These are phyloP conservation scores for Lichtheimia corymbifera DNA, from an alignment of 371 early-diverging fungal species.

Conservation along the genomic window DNA sequence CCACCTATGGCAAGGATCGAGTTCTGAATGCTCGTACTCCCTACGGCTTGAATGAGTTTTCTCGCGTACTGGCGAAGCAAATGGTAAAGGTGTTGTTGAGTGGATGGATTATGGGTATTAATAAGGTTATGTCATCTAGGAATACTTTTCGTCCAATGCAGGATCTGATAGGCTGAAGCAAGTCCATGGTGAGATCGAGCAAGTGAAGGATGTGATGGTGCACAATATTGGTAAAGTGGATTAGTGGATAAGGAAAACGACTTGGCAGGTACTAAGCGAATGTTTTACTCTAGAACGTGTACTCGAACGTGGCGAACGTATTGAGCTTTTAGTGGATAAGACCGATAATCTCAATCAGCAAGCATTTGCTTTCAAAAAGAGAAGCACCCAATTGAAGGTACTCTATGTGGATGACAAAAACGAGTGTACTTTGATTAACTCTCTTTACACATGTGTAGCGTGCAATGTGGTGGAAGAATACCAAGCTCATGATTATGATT, in stretches of 20 bases:
- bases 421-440: neutral
- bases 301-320: slow-evolving; percentile 88
- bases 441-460: slow-evolving; percentile 41
- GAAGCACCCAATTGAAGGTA: slow-evolving; percentile 84
- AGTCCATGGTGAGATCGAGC: slow-evolving; percentile 90
- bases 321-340: slow-evolving; percentile 91
- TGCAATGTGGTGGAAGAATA: slow-evolving; percentile 94
- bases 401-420: neutral
- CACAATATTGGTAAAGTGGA: slow-evolving; percentile 77
- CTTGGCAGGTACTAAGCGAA: neutral
- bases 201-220: slow-evolving; percentile 94
- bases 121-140: slow-evolving; percentile 35
- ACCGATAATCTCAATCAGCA: slow-evolving; percentile 86
- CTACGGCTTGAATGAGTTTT: slow-evolving; percentile 84
- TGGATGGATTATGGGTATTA: too few relatives aligned
- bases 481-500: slow-evolving; percentile 75
- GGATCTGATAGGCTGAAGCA: slow-evolving; percentile 78
- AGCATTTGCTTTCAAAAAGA: slow-evolving; percentile 88
- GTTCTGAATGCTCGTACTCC: slow-evolving; percentile 59
- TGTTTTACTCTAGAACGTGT: slow-evolving; percentile 68
- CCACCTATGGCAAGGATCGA: slow-evolving; percentile 60
- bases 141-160: slow-evolving; percentile 75
- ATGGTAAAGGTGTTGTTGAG: slow-evolving; percentile 58
- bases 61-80: slow-evolving; percentile 73
- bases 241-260: neutral